Percentiles rank a stretch among this genome's conserved stretches.
Conservation (phyloP, 1,284 basidiomycete genomes). For the Erythrobasidium hasegawianum region DNA sequence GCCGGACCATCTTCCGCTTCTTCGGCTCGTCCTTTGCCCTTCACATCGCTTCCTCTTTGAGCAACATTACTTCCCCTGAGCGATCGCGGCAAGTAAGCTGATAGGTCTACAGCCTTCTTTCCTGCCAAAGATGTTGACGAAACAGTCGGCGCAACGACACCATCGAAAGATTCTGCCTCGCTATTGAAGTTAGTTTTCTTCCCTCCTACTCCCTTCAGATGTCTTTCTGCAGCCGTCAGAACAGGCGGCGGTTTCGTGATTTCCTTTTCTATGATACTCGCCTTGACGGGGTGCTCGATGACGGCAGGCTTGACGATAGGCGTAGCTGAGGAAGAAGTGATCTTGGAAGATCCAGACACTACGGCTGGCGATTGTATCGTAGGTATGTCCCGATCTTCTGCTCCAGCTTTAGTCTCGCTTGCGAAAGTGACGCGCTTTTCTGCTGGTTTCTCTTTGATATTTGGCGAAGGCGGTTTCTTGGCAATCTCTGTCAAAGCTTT, state of each 20-base stretch:
- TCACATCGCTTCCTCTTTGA: constrained; percentile 5
- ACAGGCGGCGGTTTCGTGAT: constrained; percentile 26
- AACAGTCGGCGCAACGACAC: not conserved
- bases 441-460: not conserved
- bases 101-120: constrained; percentile 16
- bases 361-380: not conserved
- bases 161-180: constrained; percentile 25
- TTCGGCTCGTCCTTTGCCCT: not conserved
- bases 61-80: constrained; percentile 5
- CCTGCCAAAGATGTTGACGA: not conserved
- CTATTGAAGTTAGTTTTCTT: not conserved
- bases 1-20: not conserved
- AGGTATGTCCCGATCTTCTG: not conserved
- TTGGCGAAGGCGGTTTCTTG: not conserved
- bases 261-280: constrained; percentile 17
- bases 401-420: not conserved
- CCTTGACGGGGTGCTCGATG: constrained; percentile 11
- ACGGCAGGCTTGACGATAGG: not conserved
- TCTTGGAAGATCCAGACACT: not conserved
- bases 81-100: constrained; percentile 24
- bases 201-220: not conserved
- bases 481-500: not conserved
- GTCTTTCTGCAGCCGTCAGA: constrained; percentile 26
- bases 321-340: not conserved
- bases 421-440: not conserved